Base-by-base conservation (phyloP, 2,329 filamentous ascomycete genomes). In the Aspergillus tanneri region DNA sequence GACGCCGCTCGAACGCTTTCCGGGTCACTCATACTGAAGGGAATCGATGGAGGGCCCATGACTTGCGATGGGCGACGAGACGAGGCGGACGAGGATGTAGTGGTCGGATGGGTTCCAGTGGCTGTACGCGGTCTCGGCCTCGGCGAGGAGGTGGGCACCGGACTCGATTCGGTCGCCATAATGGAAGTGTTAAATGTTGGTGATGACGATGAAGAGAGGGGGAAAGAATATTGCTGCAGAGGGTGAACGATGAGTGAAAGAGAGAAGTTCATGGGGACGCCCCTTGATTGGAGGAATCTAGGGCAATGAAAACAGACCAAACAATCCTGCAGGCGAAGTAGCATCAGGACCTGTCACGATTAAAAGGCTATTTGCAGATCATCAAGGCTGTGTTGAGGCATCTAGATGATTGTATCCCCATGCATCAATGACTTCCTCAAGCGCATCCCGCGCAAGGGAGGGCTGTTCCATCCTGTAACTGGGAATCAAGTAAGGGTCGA, bases 111-210 rank as follows among this genome's bases (percentile, higher is more conserved):
- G 36, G 53, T 55, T 3, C 64, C 54, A 19, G 67, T 64, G 23
- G 62, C 58, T 34, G 67, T 60, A 44, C 66, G 60, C 38, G 60
- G 62, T 30, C 63, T 61, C 25, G 60, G 63, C 46, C 61, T 65
- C 40, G 67, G 65, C 42, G 65, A 64, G 30, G 66, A 52, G 42
- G 58, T 62, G 49, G 69, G 60, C 18, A 75, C 64, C 3, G 72
- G 68, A 56, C 74, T 78, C 51, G 76, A 58, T 55, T 79, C 77
- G 44, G 76, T 71, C 43, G 77, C 67, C 76, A 79, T 80, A 32
- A n/a, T 43, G 27, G 49, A n/a, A 37, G 19, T 10, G 19, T 9
- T 23, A 38, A 32, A 43, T 25, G 23, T 42, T 35, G 14, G 12
- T 4, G 12, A 16, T n/a, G 19, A 24, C 27, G 16, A 36, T 5